Conservation (phyloP, 345 rosid genomes). For the Salix exigua region DNA sequence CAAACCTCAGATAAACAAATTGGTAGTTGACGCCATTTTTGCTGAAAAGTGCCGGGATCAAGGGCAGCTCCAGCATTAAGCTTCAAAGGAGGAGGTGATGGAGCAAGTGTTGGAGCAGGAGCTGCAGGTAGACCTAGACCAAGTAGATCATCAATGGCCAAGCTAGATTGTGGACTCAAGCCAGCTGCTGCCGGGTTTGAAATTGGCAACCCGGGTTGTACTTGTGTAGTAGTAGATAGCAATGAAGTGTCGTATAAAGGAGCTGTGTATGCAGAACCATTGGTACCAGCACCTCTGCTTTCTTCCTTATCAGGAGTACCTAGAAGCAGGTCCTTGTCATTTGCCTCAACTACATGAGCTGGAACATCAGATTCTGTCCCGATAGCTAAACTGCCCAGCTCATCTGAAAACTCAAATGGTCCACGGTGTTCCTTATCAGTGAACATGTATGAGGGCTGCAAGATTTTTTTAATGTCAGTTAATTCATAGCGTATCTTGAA, state of each 20-base stretch:
- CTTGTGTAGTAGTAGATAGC: constrained; percentile 35
- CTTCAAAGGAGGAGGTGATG: constrained; percentile 60
- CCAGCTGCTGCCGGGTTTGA: constrained; percentile 34
- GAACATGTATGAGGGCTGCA: constrained; percentile 98
- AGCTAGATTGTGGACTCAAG: constrained; percentile 44
- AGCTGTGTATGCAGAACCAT: constrained; percentile 66
- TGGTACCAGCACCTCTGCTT: constrained; percentile 41
- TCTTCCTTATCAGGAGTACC: constrained; percentile 81
- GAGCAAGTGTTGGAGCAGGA: constrained; percentile 39
- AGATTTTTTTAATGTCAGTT: constrained; percentile 16
- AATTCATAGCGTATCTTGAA: constrained; percentile 4
- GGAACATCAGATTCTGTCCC: constrained; percentile 64
- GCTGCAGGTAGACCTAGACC: constrained; percentile 62
- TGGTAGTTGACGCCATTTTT: constrained; percentile 89
- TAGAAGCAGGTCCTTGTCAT: constrained; percentile 85
- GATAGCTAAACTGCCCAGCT: constrained; percentile 59
- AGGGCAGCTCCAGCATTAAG: constrained; percentile 76
- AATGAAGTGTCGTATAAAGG: constrained; percentile 55
- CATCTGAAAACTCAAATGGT: constrained; percentile 87
- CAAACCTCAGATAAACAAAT: constrained; percentile 64
- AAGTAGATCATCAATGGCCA: constrained; percentile 77
- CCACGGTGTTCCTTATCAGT: constrained; percentile 91
- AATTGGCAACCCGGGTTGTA: constrained; percentile 46
- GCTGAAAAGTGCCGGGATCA: constrained; percentile 81
- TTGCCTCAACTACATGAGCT: constrained; percentile 67